Evolutionary conservation across 306 rosid species (phyloP), one percentile per base, ranked within the genome.

Genomic region (Rubus idaeus): DNA sequence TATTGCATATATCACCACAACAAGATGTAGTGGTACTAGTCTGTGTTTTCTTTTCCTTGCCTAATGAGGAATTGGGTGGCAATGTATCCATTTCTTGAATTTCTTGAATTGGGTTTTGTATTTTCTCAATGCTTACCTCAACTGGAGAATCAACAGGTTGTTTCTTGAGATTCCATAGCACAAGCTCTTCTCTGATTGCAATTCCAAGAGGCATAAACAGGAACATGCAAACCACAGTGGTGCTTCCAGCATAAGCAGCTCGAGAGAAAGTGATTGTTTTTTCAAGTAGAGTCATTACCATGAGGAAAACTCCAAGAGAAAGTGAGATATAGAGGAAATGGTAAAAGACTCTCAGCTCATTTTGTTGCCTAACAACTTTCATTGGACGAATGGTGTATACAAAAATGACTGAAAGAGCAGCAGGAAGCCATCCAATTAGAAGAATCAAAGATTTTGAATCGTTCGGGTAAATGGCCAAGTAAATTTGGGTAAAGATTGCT

Each of bases 341-440:
- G 40, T 64, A 70, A 9, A 84, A 81, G 23, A 70, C 42, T 21
- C 40, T 63, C 35, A 50, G 44, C 67, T 87, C 88, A 0, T 77
- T 80, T 16, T 71, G 30, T 23, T 82, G 83, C 67, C 74, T 78
- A 5, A 49, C 70, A 47, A 9, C 50, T 62, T 78, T 75, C 30
- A 87, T 35, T 10, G 72, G 61, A 0, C 85, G 74, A 73, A 84
- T 72, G 4, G 76, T 52, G 68, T 5, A 80, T 2, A 76, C 70
- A 52, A 84, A 87, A 0, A 73, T 4, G 12, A 78, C 10, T 3
- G 82, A 70, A 4, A 84, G n/a, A 3, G 77, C 69, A 8, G 87
- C 57, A 0, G 90, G 90, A 17, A 87, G 56, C 87, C 89, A 87
- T 1, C 68, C 87, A 17, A 83, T 8, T 0, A 88, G 79, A 35